Conservation (phyloP, 164 flowering plant species). For the Macadamia integrifolia region DNA sequence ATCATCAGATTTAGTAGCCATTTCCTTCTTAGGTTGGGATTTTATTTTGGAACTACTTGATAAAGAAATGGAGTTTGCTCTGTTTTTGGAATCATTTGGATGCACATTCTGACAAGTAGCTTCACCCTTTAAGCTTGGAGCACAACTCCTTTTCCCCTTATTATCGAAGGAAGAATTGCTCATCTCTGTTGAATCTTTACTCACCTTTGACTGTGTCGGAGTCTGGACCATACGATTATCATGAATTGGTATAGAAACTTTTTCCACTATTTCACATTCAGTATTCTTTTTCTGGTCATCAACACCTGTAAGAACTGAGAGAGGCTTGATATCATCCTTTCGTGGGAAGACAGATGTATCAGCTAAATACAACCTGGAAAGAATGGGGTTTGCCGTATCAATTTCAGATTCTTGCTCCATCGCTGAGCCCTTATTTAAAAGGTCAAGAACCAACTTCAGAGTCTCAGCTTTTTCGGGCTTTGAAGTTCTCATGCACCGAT, state of each 20-base stretch:
- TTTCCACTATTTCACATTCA: slow-evolving; percentile 18
- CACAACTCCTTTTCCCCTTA: slow-evolving; percentile 18
- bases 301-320: slow-evolving; percentile 34
- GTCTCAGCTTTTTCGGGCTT: slow-evolving; percentile 81
- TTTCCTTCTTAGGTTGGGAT: slow-evolving; percentile 29
- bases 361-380: slow-evolving; percentile 86
- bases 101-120: slow-evolving; percentile 23
- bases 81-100: slow-evolving; percentile 13
- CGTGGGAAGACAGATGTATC: slow-evolving; percentile 89
- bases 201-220: slow-evolving; percentile 10
- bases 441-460: slow-evolving; percentile 74
- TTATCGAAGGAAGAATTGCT: slow-evolving; percentile 22
- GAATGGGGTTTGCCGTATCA: slow-evolving; percentile 49
- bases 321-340: slow-evolving; percentile 73
- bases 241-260: slow-evolving; percentile 9
- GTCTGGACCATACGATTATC: slow-evolving; percentile 8
- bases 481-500: slow-evolving; percentile 50
- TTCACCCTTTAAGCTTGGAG: slow-evolving; percentile 19
- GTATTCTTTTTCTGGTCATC: slow-evolving; percentile 20
- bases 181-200: slow-evolving; percentile 14
- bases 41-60: slow-evolving; percentile 25
- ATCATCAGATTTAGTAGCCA: slow-evolving; percentile 35
- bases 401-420: slow-evolving; percentile 25
- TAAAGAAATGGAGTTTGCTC: slow-evolving; percentile 19
- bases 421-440: slow-evolving; percentile 40